Base-by-base conservation (phyloP, 2,329 filamentous ascomycete species). In the Colletotrichum cereale region DNA sequence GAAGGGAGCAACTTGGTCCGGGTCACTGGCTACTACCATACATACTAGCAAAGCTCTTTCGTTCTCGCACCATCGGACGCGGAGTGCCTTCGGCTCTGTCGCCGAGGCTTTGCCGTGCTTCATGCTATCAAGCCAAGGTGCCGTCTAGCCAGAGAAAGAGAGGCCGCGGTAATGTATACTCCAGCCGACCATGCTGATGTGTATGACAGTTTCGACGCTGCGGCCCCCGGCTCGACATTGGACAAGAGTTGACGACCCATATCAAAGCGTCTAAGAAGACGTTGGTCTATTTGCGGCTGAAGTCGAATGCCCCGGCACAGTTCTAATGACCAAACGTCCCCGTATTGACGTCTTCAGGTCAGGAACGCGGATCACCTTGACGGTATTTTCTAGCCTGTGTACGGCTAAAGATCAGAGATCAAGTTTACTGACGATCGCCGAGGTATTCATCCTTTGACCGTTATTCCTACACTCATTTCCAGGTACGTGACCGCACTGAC, bases 1-100 rank as follows among this genome's bases (percentile, higher is more conserved):
- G 57, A 67, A 55, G 68, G 68, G 64, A 56, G 29, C 56, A 71
- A 67, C 63, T 62, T 67, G 67, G 48, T 40, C 67, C 58, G 64
- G 63, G 56, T 40, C 44, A 40, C 18, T 52, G 60, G 44, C 10
- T 18, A 52, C n/a, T 38, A 29, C 14, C 58, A 38, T 38, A 10
- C 58, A 38, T 38, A 10, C 36, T 10, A 38, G 11, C 6, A 48
- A 16, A 47, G 29, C 58, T 21, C 26, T 38, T 38, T 62, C 42
- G 31, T 47, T 52, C 29, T 40, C n/a, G 44, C 60, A 24, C 60
- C 34, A 52, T 26, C 44, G 14, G 26, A 24, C n/a, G 44, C 47
- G 21, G 12, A 38, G 60, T n/a, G 60, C 14, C 47, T 57, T 62
- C 29, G 40, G 38, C 40, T 57, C 57, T 42, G 56, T 50, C 63